These are phyloP conservation scores for Trametes sp. DNA, from an alignment of 1,284 basidiomycete species.

Conservation along the genomic window DNA sequence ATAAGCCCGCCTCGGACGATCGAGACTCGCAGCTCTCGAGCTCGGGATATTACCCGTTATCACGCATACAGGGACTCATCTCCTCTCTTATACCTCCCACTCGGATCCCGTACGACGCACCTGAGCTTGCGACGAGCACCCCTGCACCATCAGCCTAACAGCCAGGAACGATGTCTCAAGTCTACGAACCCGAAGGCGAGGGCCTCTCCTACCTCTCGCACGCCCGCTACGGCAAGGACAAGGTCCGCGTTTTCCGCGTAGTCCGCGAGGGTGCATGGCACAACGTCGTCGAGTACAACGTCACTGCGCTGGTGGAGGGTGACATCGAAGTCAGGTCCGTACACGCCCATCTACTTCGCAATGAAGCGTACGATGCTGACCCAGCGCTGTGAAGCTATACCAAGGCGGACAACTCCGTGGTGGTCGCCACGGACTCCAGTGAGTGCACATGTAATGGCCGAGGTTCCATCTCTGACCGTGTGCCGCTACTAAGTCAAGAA, in stretches of 20 bases:
- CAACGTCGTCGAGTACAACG: slow-evolving; percentile 83
- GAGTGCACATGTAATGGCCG: slow-evolving; percentile 40
- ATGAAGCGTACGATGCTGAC: background rate
- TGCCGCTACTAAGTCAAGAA: slow-evolving; percentile 78
- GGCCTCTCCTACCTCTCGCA: slow-evolving; percentile 46
- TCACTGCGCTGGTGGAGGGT: slow-evolving; percentile 82
- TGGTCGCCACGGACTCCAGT: slow-evolving; percentile 92
- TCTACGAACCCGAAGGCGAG: slow-evolving; percentile 19
- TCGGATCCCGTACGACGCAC: background rate
- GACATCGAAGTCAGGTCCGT: slow-evolving; percentile 73
- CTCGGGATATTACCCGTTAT: background rate
- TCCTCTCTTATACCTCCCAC: background rate
- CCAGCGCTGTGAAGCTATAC: slow-evolving; percentile 65
- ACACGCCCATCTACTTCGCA: no score
- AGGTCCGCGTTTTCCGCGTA: slow-evolving; percentile 84
- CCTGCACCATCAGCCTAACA: background rate
- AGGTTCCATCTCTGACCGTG: background rate
- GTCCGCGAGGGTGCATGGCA: slow-evolving; percentile 78
- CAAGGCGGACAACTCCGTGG: slow-evolving; percentile 82
- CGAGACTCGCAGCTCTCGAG: slow-evolving; percentile 1
- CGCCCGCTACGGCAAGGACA: slow-evolving; percentile 87
- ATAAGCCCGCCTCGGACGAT: slow-evolving; percentile 3
- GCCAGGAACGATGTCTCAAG: slow-evolving; percentile 7
- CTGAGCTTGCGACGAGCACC: background rate
- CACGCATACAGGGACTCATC: background rate